Base-by-base conservation (phyloP, 441 rosid genomes). In the Codiaeum variegatum region DNA sequence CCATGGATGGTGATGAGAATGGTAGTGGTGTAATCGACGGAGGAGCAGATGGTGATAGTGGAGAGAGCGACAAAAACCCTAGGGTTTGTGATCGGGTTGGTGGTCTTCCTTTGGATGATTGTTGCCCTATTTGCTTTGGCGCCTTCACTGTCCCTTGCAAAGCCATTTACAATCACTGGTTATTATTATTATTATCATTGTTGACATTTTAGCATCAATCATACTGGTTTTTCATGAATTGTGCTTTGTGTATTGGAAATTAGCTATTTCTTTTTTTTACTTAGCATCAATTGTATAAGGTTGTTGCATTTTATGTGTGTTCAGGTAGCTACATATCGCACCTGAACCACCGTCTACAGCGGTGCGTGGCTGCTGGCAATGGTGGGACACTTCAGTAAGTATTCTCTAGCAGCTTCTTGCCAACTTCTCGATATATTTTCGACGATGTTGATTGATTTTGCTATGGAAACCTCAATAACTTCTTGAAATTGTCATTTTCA, bases 141-240 rank as follows among this genome's bases (percentile, higher is more conserved):
- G 49, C 61, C 61, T 93, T 89, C 80, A 78, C 66, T 68, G 77
- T 85, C 62, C 93, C 95, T 73, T 91, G 93, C 67, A 91, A 86
- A 84, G 92, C 92, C 66, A 89, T 88, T 78, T 93, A 97, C 87
- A 86, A 93, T 66, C 98, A 93, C 74, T 93, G 98, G 98, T 93
- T 86, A 16, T 44, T 54, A 21, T 3, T 58, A 1, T 32, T 21
- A 19, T 32, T 51, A 32, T 18, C 36, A 8, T 23, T 34, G 10
- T 36, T 58, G 2, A 40, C 44, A 40, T 40, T 40, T 40, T 40
- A 40, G 44, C 13, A 10, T 40, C 44, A 40, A 40, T 40, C 2
- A 13, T 40, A 40, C 66, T 19, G 67, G 23, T 42, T 66, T 23
- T 40, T 40, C 15, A 62, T 55, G 66, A 36, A 62, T 6, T 66